Base-by-base conservation (phyloP, 345 rosid species). In the Pseudoturritis turrita region DNA sequence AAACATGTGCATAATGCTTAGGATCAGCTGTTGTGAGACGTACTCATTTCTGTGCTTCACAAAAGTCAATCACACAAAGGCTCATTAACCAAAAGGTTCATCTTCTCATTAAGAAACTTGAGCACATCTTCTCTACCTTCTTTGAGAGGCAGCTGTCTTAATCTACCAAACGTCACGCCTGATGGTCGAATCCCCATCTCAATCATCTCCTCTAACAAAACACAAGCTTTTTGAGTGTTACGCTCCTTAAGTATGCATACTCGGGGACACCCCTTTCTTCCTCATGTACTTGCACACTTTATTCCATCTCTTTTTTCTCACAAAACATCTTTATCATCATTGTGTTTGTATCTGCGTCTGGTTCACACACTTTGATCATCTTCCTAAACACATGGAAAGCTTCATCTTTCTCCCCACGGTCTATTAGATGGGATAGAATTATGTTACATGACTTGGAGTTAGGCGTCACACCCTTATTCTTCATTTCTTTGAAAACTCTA, bases 241-340 rank as follows among this genome's bases (percentile, higher is more conserved):
- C 82, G 84, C 62, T 80, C 80, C 61, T 84, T 83, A 91, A 6
- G 89, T 91, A 71, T 93, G 97, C 96, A 93, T 87, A 70, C 92
- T 86, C 1, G 97, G 98, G 18, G 84, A 72, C 53, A 90, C 86
- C 13, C 67, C 84, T 83, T 85, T 89, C 59, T 65, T 70, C 77
- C 85, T 85, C 97, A 91, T 91, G 77, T 81, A 89, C 73, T 77
- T 83, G 96, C 98, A 90, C 55, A 91, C 86, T 73, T 86, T 87
- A 66, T 87, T 86, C 80, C 35, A 93, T 55, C 25, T 90, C 83
- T 37, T 72, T 73, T 66, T 68, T 82, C 44, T 79, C 86, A 56
- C 97, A 89, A 19, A 89, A 89, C 98, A 93, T 93, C 85, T 91
- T 93, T 77, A 89, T 90, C 90, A 90, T 83, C 89, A 93, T 82